Percentiles rank a stretch among this genome's conserved stretches.
Evolutionary conservation across 108 stramenopile genomes (phyloP).

Genomic region (Nannochloropsis granulata): DNA sequence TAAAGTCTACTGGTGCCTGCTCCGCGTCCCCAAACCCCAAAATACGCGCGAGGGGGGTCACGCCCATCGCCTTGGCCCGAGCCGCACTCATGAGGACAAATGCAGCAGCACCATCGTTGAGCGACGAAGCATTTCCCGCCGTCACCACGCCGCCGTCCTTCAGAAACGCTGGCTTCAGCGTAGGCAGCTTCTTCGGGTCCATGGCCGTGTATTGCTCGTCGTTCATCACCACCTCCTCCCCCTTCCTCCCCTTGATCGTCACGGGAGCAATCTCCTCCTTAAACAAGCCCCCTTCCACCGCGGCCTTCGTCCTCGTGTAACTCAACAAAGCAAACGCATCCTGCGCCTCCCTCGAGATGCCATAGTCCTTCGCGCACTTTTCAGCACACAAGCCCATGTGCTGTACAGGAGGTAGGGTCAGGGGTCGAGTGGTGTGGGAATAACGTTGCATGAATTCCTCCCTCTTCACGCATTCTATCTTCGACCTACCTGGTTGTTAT

Average conservation of each 20-base stretch:
- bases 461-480: too few relatives aligned
- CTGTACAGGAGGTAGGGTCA: not conserved
- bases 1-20: conserved; percentile 73
- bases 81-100: conserved; percentile 67
- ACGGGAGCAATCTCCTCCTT: conserved; percentile 56
- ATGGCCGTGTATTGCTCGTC: conserved; percentile 73
- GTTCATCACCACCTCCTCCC: conserved; percentile 34
- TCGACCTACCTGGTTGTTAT: conserved; percentile 51
- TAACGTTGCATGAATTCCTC: too few relatives aligned
- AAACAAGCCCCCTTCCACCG: conserved; percentile 49
- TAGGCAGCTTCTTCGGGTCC: conserved; percentile 52
- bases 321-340: conserved; percentile 69
- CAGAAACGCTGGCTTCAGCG: conserved; percentile 68
- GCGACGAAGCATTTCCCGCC: conserved; percentile 83
- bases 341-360: conserved; percentile 75
- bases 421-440: too few relatives aligned
- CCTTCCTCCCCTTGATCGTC: conserved; percentile 35
- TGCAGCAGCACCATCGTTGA: conserved; percentile 92
- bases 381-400: conserved; percentile 96
- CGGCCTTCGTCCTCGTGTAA: conserved; percentile 50
- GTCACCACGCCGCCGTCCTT: conserved; percentile 74
- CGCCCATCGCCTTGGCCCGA: not conserved
- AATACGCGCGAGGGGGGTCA: not conserved
- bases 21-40: conserved; percentile 71
- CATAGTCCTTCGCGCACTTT: conserved; percentile 54